These are phyloP conservation scores for Colletotrichum filicis DNA, from an alignment of 2,329 filamentous ascomycete genomes.

Conservation along the genomic window DNA sequence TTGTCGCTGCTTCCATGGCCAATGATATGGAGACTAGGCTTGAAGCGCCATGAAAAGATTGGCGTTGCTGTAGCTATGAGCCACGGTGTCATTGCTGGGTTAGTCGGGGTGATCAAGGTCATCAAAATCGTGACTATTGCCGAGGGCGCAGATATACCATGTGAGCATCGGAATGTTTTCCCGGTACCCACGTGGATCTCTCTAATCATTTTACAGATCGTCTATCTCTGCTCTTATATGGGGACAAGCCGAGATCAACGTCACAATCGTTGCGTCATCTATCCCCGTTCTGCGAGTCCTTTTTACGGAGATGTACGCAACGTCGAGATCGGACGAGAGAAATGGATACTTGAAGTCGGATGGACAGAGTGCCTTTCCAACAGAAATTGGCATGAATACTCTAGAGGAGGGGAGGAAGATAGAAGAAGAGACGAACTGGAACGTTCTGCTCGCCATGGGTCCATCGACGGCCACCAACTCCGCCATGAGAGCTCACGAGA, in stretches of 20 bases:
- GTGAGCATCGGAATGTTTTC: neutral
- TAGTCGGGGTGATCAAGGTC: conserved; percentile 13
- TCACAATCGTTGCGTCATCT: conserved; percentile 29
- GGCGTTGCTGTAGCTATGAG: conserved; percentile 41
- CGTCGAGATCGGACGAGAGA: neutral
- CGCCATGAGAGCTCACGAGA: neutral
- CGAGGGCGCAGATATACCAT: conserved; percentile 15
- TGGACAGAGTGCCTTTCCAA: neutral
- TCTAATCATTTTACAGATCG: neutral
- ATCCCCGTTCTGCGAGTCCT: conserved; percentile 32
- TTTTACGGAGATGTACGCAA: conserved; percentile 18
- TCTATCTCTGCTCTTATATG: conserved; percentile 18
- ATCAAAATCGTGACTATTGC: conserved; percentile 15
- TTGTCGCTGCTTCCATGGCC: conserved; percentile 39
- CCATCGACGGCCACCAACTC: neutral
- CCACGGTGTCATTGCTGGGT: conserved; percentile 36
- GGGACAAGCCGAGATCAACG: conserved; percentile 29
- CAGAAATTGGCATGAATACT: neutral
- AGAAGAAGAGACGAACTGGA: neutral
- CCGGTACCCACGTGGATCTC: neutral
- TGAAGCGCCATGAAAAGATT: conserved; percentile 42
- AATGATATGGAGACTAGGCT: conserved; percentile 41
- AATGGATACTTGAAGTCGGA: neutral
- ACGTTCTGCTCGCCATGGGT: neutral
- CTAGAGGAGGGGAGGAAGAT: neutral